phyloP scores from a whole-genome alignment of 495 filamentous ascomycete genomes.

The Lophiostoma macrostomum region DNA sequence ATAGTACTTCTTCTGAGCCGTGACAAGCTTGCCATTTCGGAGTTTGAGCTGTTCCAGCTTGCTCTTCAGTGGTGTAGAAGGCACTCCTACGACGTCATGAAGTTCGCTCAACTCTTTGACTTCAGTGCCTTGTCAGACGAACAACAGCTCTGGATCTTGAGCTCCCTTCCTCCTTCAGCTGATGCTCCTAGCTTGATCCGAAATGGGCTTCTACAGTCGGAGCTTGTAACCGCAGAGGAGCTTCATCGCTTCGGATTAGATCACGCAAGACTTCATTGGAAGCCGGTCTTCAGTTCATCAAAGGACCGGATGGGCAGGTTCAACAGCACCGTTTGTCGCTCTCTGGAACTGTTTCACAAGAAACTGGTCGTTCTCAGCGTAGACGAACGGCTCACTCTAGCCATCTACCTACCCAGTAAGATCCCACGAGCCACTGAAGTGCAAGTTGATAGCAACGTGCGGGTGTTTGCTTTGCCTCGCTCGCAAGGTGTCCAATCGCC shows the following conservation, averaged over 20 bases:
- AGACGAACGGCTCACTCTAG: conserved; percentile 49
- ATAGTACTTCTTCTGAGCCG: conserved; percentile 45
- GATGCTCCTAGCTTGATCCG: conserved; percentile 37
- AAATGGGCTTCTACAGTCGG: conserved; percentile 47
- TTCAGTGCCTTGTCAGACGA: conserved; percentile 43
- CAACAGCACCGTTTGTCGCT: conserved; percentile 36
- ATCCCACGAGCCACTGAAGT: conserved; percentile 40
- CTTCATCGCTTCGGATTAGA: conserved; percentile 41
- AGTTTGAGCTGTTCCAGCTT: conserved; percentile 50
- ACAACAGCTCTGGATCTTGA: conserved; percentile 46
- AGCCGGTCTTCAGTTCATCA: conserved; percentile 44
- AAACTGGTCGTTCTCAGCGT: conserved; percentile 48
- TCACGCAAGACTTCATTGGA: conserved; percentile 45
- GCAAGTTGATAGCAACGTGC: conserved; percentile 44
- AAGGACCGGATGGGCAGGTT: conserved; percentile 45
- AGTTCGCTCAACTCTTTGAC: conserved; percentile 46
- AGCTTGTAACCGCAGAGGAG: conserved; percentile 39
- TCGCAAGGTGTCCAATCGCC: conserved; percentile 41
- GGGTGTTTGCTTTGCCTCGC: conserved; percentile 50
- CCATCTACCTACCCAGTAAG: conserved; percentile 50
- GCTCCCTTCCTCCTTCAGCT: conserved; percentile 38
- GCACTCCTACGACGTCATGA: conserved; percentile 36
- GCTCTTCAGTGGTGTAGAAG: conserved; percentile 44
- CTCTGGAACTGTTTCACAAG: conserved; percentile 46
- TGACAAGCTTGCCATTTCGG: conserved; percentile 46